Conservation (phyloP, 352 stramenopile genomes). For the Phytophthora fragariaefolia region DNA sequence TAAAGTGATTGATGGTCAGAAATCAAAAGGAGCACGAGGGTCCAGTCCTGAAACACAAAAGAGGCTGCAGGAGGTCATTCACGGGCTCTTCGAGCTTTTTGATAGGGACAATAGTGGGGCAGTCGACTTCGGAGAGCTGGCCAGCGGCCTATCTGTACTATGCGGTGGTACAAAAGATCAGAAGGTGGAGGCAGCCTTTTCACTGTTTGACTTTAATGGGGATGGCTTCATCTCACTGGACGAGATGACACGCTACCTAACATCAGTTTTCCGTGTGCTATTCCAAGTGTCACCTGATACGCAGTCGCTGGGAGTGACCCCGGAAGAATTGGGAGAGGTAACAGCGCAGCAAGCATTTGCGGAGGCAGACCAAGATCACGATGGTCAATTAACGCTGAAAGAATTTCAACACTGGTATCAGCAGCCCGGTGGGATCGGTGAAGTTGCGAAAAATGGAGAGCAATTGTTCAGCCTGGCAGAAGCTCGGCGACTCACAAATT, state of each 20-base stretch:
- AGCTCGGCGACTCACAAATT: constrained; percentile 75
- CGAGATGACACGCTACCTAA: constrained; percentile 89
- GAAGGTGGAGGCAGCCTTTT: constrained; percentile 86
- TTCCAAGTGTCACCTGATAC: constrained; percentile 82
- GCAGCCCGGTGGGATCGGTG: constrained; percentile 69
- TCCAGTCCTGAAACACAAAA: constrained; percentile 38
- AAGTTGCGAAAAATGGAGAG: constrained; percentile 80
- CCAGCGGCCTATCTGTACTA: constrained; percentile 81
- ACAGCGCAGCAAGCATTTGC: constrained; percentile 83
- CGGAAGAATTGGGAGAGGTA: constrained; percentile 81
- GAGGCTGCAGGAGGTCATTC: constrained; percentile 64
- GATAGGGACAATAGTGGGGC: constrained; percentile 73
- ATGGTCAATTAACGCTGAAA: constrained; percentile 79
- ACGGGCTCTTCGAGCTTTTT: constrained; percentile 84
- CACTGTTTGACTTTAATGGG: constrained; percentile 89
- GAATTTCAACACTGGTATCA: constrained; percentile 91
- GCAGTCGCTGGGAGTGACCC: constrained; percentile 61
- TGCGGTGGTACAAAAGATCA: constrained; percentile 87
- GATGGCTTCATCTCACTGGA: constrained; percentile 89
- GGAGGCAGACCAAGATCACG: constrained; percentile 69
- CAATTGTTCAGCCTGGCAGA: constrained; percentile 80
- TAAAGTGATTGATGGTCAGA: constrained; percentile 58
- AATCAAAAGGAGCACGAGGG: constrained; percentile 13
- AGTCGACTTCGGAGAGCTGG: constrained; percentile 88
- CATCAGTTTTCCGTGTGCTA: constrained; percentile 88